Conservation (phyloP, 495 filamentous ascomycete species). For the Glarea lozoyensis region DNA sequence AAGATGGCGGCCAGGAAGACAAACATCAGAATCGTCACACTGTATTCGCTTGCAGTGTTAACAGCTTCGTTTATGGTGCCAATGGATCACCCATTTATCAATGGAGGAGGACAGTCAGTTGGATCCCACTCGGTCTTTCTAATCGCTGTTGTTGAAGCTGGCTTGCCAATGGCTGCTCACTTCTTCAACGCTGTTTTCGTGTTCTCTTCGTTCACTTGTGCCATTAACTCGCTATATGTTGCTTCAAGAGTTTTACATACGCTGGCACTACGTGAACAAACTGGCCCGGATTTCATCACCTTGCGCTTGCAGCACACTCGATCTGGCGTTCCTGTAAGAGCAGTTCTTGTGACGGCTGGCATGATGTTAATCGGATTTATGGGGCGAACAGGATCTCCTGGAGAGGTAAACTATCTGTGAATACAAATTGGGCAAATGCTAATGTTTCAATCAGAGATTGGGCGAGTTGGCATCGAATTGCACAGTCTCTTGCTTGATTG, state of each 20-base stretch:
- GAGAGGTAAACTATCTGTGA: slow-evolving; percentile 22
- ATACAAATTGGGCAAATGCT: background rate
- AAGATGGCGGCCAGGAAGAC: slow-evolving; percentile 42
- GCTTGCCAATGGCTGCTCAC: slow-evolving; percentile 29
- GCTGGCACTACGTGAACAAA: slow-evolving; percentile 31
- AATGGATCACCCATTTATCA: slow-evolving; percentile 33
- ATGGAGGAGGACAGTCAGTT: slow-evolving; percentile 31
- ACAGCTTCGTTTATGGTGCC: slow-evolving; percentile 36
- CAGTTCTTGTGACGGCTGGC: slow-evolving; percentile 35
- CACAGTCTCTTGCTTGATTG: slow-evolving; percentile 34
- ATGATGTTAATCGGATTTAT: slow-evolving; percentile 41
- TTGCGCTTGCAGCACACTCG: slow-evolving; percentile 23
- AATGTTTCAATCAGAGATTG: slow-evolving; percentile 16
- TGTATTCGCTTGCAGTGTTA: slow-evolving; percentile 34
- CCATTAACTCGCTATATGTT: slow-evolving; percentile 37
- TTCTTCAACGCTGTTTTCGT: slow-evolving; percentile 42
- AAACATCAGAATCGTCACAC: slow-evolving; percentile 32
- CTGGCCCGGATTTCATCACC: slow-evolving; percentile 30
- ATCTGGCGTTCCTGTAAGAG: slow-evolving; percentile 39
- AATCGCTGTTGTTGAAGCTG: slow-evolving; percentile 35
- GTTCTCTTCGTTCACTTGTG: slow-evolving; percentile 37
- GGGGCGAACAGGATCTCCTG: slow-evolving; percentile 27
- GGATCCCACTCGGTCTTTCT: slow-evolving; percentile 34
- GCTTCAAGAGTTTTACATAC: slow-evolving; percentile 37
- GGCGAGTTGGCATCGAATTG: slow-evolving; percentile 36